Evolutionary conservation across 164 flowering plant species (phyloP).

Genomic region (Vitis amurensis): DNA sequence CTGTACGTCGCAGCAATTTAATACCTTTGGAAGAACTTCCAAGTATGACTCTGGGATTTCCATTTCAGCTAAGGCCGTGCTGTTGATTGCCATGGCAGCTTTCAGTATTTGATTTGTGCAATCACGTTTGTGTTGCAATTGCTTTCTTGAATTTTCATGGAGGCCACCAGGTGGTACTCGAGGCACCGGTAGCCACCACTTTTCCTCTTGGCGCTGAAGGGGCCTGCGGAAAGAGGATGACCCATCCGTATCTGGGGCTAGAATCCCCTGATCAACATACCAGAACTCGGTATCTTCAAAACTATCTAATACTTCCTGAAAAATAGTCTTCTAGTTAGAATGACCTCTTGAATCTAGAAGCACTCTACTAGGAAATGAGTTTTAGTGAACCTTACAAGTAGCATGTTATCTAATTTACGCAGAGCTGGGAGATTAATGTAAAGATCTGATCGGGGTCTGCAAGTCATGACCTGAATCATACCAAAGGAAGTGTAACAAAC

Average conservation of each 20-base stretch:
- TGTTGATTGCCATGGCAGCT: conserved; percentile 69
- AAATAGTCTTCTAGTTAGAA: conserved; percentile 7
- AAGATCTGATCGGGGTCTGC: conserved; percentile 65
- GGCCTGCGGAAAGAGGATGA: conserved; percentile 39
- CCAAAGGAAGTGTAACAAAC: not conserved
- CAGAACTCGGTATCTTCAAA: conserved; percentile 57
- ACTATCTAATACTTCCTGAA: conserved; percentile 61
- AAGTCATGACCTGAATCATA: conserved; percentile 58
- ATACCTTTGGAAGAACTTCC: conserved; percentile 61
- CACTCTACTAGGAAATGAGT: not conserved
- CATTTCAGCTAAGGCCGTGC: conserved; percentile 52
- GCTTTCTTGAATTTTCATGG: conserved; percentile 42
- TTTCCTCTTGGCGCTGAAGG: conserved; percentile 56
- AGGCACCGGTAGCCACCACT: conserved; percentile 80
- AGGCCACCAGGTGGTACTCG: conserved; percentile 62
- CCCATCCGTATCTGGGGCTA: conserved; percentile 48
- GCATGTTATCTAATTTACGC: conserved; percentile 67
- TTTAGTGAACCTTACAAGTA: conserved; percentile 46
- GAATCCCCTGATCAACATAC: conserved; percentile 75
- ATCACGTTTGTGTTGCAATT: conserved; percentile 55
- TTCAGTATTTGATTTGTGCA: conserved; percentile 62
- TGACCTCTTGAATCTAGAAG: not conserved
- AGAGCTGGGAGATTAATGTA: conserved; percentile 66
- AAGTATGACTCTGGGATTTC: conserved; percentile 56
- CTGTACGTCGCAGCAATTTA: not conserved